A percentile compares a stretch with the other conserved stretches of the same genome.
Conservation (phyloP, 2,329 filamentous ascomycete genomes). For the Fusarium neocosmosporiellum region DNA sequence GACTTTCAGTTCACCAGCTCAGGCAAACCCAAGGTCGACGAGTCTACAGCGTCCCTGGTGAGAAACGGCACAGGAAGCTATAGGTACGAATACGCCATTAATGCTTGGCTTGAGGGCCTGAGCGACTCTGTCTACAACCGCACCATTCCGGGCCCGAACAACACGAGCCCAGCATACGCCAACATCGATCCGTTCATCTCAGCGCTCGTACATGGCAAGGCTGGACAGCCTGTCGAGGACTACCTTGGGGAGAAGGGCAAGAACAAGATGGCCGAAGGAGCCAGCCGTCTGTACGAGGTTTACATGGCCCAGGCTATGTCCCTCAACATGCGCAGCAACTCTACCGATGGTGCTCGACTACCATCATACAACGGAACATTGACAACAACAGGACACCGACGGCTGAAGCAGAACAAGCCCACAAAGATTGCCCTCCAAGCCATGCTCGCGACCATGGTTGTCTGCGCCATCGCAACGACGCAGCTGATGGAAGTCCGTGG, state of each 20-base stretch:
- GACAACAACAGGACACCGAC: conserved; percentile 1
- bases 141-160: conserved; percentile 22
- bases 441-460: conserved; percentile 44
- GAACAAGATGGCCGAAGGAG: conserved; percentile 23
- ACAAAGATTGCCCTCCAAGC: conserved; percentile 46
- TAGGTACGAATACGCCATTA: conserved; percentile 31
- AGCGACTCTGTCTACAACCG: conserved; percentile 32
- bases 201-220: conserved; percentile 27
- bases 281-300: conserved; percentile 35
- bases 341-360: conserved; percentile 6
- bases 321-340: conserved; percentile 36
- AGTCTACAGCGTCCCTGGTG: conserved; percentile 16
- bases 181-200: conserved; percentile 36
- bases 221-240: conserved; percentile 16
- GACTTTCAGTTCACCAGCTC: conserved; percentile 28
- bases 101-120: conserved; percentile 32
- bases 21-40: conserved; percentile 14
- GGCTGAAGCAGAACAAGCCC: conserved; percentile 40
- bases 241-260: conserved; percentile 26
- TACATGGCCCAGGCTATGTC: conserved; percentile 46
- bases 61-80: conserved; percentile 23
- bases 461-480: conserved; percentile 39
- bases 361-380: conserved; percentile 24
- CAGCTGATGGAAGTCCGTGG: conserved; percentile 34
- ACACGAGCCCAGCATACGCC: conserved; percentile 14